A percentile compares a stretch with the other conserved stretches of the same genome.
phyloP scores from a whole-genome alignment of 2,329 filamentous ascomycete genomes.

The Fusarium vanettenii region DNA sequence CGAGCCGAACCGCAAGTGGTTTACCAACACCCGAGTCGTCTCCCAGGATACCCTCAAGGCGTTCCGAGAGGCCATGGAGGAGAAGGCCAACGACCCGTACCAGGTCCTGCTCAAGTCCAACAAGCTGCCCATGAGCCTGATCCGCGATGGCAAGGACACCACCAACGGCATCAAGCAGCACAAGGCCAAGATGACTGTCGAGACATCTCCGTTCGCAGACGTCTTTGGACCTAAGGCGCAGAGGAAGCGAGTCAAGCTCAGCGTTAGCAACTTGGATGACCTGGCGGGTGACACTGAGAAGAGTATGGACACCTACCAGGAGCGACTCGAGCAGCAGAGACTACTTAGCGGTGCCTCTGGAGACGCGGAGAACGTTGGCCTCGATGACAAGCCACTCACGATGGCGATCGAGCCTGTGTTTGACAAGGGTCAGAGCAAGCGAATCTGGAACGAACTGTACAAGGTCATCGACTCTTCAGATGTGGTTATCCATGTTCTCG shows the following conservation, averaged over 20 bases:
- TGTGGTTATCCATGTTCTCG: conserved; percentile 93
- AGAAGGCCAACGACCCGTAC: conserved; percentile 90
- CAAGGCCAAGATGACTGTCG: conserved; percentile 91
- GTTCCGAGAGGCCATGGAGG: conserved; percentile 92
- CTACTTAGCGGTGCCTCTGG: conserved; percentile 78
- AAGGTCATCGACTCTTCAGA: conserved; percentile 97
- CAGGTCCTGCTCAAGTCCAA: conserved; percentile 96
- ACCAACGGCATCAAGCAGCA: conserved; percentile 92
- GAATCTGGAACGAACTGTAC: conserved; percentile 97
- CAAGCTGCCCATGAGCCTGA: conserved; percentile 95
- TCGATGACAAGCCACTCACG: conserved; percentile 56
- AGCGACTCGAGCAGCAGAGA: conserved; percentile 82
- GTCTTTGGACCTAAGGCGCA: conserved; percentile 96
- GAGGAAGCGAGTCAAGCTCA: conserved; percentile 90
- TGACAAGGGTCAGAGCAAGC: conserved; percentile 92
- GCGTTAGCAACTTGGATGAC: conserved; percentile 83
- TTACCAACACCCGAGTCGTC: conserved; percentile 91
- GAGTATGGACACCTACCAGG: conserved; percentile 84
- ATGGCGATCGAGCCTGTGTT: conserved; percentile 88
- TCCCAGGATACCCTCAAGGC: conserved; percentile 87
- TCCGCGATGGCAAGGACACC: conserved; percentile 76
- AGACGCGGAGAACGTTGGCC: conserved; percentile 62
- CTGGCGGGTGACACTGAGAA: conserved; percentile 83
- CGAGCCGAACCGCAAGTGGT: conserved; percentile 98
- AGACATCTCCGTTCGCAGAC: conserved; percentile 85